phyloP scores from a whole-genome alignment of 306 rosid species.

The Quercus dentata region DNA sequence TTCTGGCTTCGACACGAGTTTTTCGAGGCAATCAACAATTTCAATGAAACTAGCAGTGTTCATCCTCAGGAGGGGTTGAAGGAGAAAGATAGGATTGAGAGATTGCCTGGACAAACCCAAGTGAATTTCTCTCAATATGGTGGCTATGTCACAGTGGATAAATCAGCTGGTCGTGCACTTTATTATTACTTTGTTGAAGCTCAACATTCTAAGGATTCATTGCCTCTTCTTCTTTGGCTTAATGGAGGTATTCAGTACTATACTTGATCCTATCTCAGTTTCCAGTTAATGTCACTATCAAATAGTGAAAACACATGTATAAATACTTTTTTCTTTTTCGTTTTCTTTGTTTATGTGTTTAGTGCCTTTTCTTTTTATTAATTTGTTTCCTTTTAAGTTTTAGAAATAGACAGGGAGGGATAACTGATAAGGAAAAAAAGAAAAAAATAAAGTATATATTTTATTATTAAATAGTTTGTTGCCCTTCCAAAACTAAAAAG shows the following conservation, averaged over 20 bases:
- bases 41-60: constrained; percentile 4
- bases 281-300: neutral
- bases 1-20: constrained; percentile 33
- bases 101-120: constrained; percentile 74
- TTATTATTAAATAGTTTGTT: too few relatives aligned
- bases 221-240: constrained; percentile 98
- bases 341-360: too few relatives aligned
- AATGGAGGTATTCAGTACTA: constrained; percentile 66
- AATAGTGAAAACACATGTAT: too few relatives aligned
- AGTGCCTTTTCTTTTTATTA: too few relatives aligned
- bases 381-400: too few relatives aligned
- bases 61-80: constrained; percentile 38
- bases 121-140: constrained; percentile 75
- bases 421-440: too few relatives aligned
- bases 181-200: constrained; percentile 84
- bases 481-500: too few relatives aligned
- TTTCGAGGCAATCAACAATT: constrained; percentile 30
- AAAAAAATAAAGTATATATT: too few relatives aligned
- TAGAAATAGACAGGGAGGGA: too few relatives aligned
- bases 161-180: constrained; percentile 62
- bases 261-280: neutral
- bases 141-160: constrained; percentile 74
- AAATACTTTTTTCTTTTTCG: too few relatives aligned
- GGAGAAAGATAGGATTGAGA: constrained; percentile 57
- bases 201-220: constrained; percentile 25